Conservation (phyloP, 805 yeast species). For the Yarrowia hollandica region DNA sequence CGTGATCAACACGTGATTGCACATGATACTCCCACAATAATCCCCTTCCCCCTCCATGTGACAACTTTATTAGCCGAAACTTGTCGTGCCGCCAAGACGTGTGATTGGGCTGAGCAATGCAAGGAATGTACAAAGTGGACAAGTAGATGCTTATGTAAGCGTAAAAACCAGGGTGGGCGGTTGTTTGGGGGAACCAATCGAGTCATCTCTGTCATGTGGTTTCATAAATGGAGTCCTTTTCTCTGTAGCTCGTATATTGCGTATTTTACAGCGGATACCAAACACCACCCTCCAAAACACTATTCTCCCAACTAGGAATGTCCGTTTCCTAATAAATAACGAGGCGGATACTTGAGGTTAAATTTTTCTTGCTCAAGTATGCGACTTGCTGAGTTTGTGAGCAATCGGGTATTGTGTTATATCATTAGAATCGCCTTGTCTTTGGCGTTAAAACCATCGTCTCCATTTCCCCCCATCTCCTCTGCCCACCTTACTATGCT, state of each 20-base stretch:
- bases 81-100: conserved; percentile 18
- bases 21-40: too few species aligned
- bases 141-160: too few species aligned
- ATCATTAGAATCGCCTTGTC: background rate
- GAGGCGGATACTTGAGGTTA: conserved; percentile 9
- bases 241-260: background rate
- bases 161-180: too few species aligned
- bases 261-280: too few species aligned
- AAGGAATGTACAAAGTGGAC: too few species aligned
- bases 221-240: background rate
- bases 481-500: too few species aligned
- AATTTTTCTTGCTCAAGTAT: background rate
- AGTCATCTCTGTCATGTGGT: background rate
- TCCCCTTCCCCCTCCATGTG: background rate
- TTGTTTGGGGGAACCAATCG: background rate
- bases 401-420: too few species aligned
- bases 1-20: too few species aligned
- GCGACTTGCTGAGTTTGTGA: background rate
- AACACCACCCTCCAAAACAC: background rate
- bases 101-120: background rate
- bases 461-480: too few species aligned
- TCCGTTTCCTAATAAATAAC: background rate
- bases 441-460: too few species aligned
- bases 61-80: conserved; percentile 16
- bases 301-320: conserved; percentile 17